A percentile compares a stretch with the other conserved stretches of the same genome.
Evolutionary conservation across 495 filamentous ascomycete species (phyloP).

Genomic region (Neurospora sp.): DNA sequence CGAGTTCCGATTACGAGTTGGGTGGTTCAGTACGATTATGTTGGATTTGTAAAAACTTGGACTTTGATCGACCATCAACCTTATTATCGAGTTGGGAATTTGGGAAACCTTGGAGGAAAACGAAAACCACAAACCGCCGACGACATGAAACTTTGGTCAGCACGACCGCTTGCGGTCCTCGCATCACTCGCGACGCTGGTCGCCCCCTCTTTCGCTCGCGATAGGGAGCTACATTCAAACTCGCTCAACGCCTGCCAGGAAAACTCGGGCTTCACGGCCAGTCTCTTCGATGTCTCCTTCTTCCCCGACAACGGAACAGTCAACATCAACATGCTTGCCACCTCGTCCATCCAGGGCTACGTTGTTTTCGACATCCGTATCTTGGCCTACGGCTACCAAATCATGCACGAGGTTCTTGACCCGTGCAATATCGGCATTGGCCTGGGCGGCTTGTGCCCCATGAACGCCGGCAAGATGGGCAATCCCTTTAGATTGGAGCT

Average conservation of each 20-base stretch:
- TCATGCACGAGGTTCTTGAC: slow-evolving; percentile 53
- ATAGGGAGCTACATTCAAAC: slow-evolving; percentile 51
- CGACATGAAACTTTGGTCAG: not conserved
- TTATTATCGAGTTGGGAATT: not conserved
- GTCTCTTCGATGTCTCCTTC: slow-evolving; percentile 71
- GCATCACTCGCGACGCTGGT: slow-evolving; percentile 24
- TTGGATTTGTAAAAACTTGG: not conserved
- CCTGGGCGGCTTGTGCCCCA: slow-evolving; percentile 79
- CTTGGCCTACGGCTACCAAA: slow-evolving; percentile 70
- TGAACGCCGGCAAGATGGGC: slow-evolving; percentile 76
- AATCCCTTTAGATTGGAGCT: slow-evolving; percentile 60
- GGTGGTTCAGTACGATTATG: not conserved
- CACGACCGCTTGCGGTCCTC: slow-evolving; percentile 23
- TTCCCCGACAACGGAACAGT: slow-evolving; percentile 66
- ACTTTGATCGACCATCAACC: not conserved
- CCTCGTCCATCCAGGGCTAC: slow-evolving; percentile 76
- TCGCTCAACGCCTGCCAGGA: slow-evolving; percentile 70
- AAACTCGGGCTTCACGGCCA: slow-evolving; percentile 71
- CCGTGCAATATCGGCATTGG: slow-evolving; percentile 52
- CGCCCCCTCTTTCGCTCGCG: slow-evolving; percentile 19
- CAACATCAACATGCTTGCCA: slow-evolving; percentile 66
- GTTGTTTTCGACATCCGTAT: slow-evolving; percentile 70
- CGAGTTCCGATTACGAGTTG: not conserved
- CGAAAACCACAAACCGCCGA: not conserved
- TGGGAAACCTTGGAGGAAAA: not conserved